These are phyloP conservation scores for Epichloe gansuensis DNA, from an alignment of 2,329 filamentous ascomycete species.

Conservation along the genomic window DNA sequence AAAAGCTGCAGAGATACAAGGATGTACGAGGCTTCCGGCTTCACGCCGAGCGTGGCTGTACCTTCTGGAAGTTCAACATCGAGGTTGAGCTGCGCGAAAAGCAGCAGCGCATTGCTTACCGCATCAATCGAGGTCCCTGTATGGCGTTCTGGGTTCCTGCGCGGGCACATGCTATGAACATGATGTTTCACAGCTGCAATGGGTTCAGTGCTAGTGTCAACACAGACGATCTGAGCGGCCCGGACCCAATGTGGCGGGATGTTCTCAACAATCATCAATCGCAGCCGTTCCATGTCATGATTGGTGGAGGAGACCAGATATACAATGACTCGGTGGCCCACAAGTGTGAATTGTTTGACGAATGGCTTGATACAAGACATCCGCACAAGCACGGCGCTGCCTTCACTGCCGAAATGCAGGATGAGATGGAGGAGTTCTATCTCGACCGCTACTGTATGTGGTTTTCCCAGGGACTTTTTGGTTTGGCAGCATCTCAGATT, in stretches of 20 bases:
- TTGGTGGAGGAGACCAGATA: slow-evolving; percentile 92
- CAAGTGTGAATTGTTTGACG: slow-evolving; percentile 61
- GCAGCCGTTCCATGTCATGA: slow-evolving; percentile 92
- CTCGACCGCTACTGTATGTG: slow-evolving; percentile 80
- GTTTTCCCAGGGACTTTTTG: slow-evolving; percentile 92
- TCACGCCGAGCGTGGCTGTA: slow-evolving; percentile 73
- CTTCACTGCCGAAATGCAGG: slow-evolving; percentile 71
- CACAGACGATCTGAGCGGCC: slow-evolving; percentile 70
- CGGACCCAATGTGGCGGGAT: slow-evolving; percentile 94
- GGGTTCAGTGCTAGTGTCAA: slow-evolving; percentile 78
- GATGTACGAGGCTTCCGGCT: slow-evolving; percentile 73
- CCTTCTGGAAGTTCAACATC: slow-evolving; percentile 95
- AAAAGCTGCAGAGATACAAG: slow-evolving; percentile 67
- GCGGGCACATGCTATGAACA: slow-evolving; percentile 78
- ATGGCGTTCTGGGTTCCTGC: slow-evolving; percentile 92
- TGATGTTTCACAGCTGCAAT: slow-evolving; percentile 98
- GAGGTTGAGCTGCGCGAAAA: slow-evolving; percentile 71
- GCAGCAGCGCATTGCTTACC: slow-evolving; percentile 83
- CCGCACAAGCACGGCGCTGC: slow-evolving; percentile 67
- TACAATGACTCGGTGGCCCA: slow-evolving; percentile 81
- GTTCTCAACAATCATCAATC: slow-evolving; percentile 86
- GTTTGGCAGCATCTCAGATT: slow-evolving; percentile 86
- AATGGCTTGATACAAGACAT: slow-evolving; percentile 76
- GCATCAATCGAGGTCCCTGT: slow-evolving; percentile 82
- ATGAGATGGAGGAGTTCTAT: slow-evolving; percentile 81